Base-by-base conservation (phyloP, 257 asterid genomes). In the Nicotiana sylvestris region DNA sequence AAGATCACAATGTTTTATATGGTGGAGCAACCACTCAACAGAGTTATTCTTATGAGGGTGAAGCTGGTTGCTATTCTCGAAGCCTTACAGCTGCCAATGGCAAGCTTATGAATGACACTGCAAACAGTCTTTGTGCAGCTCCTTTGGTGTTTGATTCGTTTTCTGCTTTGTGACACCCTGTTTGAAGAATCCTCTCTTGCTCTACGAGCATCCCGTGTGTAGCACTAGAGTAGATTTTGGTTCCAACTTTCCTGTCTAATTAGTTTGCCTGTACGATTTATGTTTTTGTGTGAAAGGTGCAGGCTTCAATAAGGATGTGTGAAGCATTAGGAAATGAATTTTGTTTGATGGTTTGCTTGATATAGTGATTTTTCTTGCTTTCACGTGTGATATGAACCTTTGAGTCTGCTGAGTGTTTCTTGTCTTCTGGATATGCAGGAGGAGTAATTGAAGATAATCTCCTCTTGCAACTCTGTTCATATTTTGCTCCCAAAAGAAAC, bases 21-120 rank as follows among this genome's bases (percentile, higher is more conserved):
- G 97, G 98, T 37, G 76, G 83, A 1, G 94, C 91, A 13, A 85
- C 76, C 10, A 90, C 93, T 4, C 51, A 30, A 7, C 95, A 93
- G 46, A 86, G 51, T 17, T 92, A 91, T 25, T 18, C 62, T 2
- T 86, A 78, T 81, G 21, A 74, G 82, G 92, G 84, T 65, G 83
- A 70, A 12, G 25, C 5, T 0, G 86, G 86, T 3, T 91, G 98
- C 90, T 95, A 89, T 79, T 82, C 74, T 0, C 56, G 92, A 74
- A 53, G 8, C 21, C 85, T 92, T 83, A 70, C 83, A 55, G 96
- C 92, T 17, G 83, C 82, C 0, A 66, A 61, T 69, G 96, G 97
- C 30, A 58, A 64, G 66, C 81, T 95, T 57, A 21, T 64, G 27
- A 80, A 32, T 9, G 92, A 89, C 72, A 25, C 69, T 2, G 58